These are phyloP conservation scores for Cystobasidium pallidum DNA, from an alignment of 1,284 basidiomycete genomes.

Conservation along the genomic window DNA sequence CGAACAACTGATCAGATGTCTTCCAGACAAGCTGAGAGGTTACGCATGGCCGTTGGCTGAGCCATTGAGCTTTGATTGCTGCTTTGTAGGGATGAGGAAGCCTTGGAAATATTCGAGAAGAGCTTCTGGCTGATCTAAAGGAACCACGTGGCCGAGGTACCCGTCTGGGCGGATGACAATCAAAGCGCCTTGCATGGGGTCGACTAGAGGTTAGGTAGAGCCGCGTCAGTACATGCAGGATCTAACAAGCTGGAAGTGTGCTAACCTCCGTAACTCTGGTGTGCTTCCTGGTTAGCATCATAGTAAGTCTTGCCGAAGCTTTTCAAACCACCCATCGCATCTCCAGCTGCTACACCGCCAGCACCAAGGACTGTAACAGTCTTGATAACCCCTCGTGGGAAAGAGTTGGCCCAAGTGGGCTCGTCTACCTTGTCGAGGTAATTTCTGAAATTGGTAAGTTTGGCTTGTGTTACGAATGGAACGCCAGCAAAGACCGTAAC, in stretches of 20 bases:
- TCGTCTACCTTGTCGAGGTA: conserved; percentile 47
- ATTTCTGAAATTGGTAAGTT: conserved; percentile 37
- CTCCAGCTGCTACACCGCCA: conserved; percentile 44
- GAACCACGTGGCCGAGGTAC: conserved; percentile 48
- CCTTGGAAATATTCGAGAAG: conserved; percentile 42
- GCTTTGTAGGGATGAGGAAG: conserved; percentile 34
- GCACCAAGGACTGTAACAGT: conserved; percentile 51
- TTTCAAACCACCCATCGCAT: conserved; percentile 44
- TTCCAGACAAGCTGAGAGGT: too few species aligned
- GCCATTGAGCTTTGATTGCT: background rate
- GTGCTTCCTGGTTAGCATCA: conserved; percentile 47
- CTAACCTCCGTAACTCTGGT: conserved; percentile 50
- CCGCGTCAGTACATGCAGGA: background rate
- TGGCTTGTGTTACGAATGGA: conserved; percentile 34
- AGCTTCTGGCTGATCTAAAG: conserved; percentile 47
- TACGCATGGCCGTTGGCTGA: conserved; percentile 2
- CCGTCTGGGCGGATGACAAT: conserved; percentile 54
- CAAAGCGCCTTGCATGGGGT: conserved; percentile 48
- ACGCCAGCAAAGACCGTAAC: conserved; percentile 53
- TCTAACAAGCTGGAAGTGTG: background rate
- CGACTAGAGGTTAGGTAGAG: conserved; percentile 39
- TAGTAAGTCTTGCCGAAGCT: conserved; percentile 44
- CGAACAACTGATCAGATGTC: too few species aligned
- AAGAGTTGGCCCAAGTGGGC: conserved; percentile 43
- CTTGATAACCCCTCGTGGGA: conserved; percentile 41